Evolutionary conservation across 2,329 filamentous ascomycete species (phyloP).

Genomic region (Aspergillus pseudoterreus): DNA sequence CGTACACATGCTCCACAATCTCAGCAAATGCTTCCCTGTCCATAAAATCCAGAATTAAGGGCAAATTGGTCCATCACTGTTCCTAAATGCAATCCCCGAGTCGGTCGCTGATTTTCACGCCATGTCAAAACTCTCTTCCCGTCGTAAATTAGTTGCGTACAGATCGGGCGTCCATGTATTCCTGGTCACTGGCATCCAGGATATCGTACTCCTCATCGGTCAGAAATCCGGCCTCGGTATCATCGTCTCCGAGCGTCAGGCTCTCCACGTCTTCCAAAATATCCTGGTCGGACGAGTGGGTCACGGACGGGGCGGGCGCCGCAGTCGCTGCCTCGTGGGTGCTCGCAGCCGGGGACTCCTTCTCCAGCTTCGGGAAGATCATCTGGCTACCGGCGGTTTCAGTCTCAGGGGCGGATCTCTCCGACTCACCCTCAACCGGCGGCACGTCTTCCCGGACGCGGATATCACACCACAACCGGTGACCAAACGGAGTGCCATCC

Average conservation of each 20-base stretch:
- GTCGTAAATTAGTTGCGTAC: slow-evolving; percentile 7
- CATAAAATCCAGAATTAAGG: background rate
- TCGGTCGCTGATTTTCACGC: no score
- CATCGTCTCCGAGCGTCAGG: slow-evolving; percentile 48
- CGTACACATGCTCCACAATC: background rate
- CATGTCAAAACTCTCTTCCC: no score
- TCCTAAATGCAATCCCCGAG: background rate
- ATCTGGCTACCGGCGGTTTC: slow-evolving; percentile 62
- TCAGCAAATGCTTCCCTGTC: no score
- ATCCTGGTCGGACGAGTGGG: slow-evolving; percentile 48
- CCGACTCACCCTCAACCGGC: background rate
- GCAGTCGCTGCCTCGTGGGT: slow-evolving; percentile 56
- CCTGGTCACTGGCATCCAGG: slow-evolving; percentile 89
- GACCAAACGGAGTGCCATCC: slow-evolving; percentile 79
- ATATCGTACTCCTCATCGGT: slow-evolving; percentile 99
- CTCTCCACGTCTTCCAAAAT: slow-evolving; percentile 55
- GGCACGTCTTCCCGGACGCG: slow-evolving; percentile 50
- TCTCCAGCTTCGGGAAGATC: slow-evolving; percentile 96
- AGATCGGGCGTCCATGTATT: slow-evolving; percentile 56
- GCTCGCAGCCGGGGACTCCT: slow-evolving; percentile 81
- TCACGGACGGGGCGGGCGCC: slow-evolving; percentile 34
- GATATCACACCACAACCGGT: slow-evolving; percentile 93
- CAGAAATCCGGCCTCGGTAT: slow-evolving; percentile 69
- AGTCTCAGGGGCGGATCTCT: slow-evolving; percentile 6
- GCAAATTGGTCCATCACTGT: background rate